These are phyloP conservation scores for Podosphaera fusca DNA, from an alignment of 2,329 filamentous ascomycete genomes.

Conservation along the genomic window DNA sequence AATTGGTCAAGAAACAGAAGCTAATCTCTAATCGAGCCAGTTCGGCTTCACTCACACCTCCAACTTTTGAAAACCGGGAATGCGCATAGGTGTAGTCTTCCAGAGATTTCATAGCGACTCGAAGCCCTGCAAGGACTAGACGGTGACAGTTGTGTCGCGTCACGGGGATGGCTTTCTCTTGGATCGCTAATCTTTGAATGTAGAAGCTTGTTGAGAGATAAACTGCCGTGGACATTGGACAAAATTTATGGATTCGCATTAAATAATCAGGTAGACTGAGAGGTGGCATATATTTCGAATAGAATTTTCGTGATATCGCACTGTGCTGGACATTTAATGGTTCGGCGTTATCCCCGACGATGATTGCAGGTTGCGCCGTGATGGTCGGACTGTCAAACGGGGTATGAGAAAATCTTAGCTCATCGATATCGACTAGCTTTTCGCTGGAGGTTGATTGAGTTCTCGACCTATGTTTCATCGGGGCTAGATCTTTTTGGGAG, in stretches of 20 bases:
- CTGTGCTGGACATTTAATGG: slow-evolving; percentile 57
- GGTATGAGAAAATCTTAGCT: slow-evolving; percentile 25
- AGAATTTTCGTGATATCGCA: slow-evolving; percentile 79
- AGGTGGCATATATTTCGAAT: slow-evolving; percentile 65
- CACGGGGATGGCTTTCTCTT: slow-evolving; percentile 56
- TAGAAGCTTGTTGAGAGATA: slow-evolving; percentile 79
- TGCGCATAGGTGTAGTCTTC: slow-evolving; percentile 82
- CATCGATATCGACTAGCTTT: slow-evolving; percentile 25
- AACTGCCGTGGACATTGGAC: slow-evolving; percentile 80
- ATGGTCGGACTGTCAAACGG: slow-evolving; percentile 7
- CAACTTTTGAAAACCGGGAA: slow-evolving; percentile 61
- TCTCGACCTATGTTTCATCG: slow-evolving; percentile 13
- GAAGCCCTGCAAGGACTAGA: slow-evolving; percentile 57
- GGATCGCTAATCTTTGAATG: slow-evolving; percentile 59
- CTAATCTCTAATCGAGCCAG: slow-evolving; percentile 71
- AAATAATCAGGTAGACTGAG: slow-evolving; percentile 72
- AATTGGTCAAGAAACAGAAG: slow-evolving; percentile 69
- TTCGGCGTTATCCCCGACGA: slow-evolving; percentile 46
- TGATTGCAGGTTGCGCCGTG: slow-evolving; percentile 25
- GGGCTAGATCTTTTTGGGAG: slow-evolving; percentile 22
- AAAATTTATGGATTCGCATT: slow-evolving; percentile 66
- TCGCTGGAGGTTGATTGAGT: slow-evolving; percentile 9
- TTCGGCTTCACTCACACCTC: slow-evolving; percentile 64
- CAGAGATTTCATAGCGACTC: slow-evolving; percentile 84
- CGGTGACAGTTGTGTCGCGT: slow-evolving; percentile 72